phyloP scores from a whole-genome alignment of 2,329 filamentous ascomycete genomes.

The Magnaporthiopsis rhizophila region DNA sequence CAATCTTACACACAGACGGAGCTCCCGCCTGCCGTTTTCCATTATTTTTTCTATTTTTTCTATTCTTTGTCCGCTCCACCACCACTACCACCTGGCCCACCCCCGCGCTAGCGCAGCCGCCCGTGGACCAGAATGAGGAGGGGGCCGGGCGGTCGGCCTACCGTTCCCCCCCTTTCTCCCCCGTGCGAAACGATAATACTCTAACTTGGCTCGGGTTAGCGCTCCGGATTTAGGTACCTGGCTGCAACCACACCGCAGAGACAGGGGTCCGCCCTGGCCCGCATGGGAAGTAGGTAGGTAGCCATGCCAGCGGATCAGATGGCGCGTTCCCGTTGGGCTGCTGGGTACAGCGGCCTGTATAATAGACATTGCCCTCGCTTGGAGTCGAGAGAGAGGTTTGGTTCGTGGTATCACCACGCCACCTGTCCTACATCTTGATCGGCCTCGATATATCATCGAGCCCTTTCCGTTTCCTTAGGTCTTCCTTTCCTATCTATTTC shows the following conservation, averaged over 20 bases:
- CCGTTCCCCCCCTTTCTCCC: neutral
- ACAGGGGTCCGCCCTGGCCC: neutral
- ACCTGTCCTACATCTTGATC: neutral
- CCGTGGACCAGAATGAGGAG: neutral
- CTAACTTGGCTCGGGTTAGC: conserved; percentile 1
- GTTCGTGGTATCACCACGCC: neutral
- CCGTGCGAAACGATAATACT: neutral
- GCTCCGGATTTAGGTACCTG: neutral
- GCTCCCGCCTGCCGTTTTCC: neutral
- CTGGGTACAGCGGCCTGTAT: neutral
- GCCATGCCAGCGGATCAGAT: neutral
- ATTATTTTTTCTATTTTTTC: neutral
- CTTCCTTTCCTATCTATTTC: conserved; percentile 10
- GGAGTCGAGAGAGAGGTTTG: neutral
- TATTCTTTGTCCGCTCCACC: conserved; percentile 13
- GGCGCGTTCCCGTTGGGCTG: neutral
- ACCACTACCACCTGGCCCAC: conserved; percentile 4
- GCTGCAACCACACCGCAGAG: neutral
- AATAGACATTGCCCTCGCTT: neutral
- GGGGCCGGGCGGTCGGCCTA: neutral
- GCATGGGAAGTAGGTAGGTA: neutral
- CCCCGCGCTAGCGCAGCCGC: neutral
- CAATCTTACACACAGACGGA: conserved; percentile 6
- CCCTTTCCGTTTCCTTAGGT: conserved; percentile 8
- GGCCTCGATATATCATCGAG: conserved; percentile 8